phyloP scores from a whole-genome alignment of 108 stramenopile genomes.

The Epipyxis sp. region DNA sequence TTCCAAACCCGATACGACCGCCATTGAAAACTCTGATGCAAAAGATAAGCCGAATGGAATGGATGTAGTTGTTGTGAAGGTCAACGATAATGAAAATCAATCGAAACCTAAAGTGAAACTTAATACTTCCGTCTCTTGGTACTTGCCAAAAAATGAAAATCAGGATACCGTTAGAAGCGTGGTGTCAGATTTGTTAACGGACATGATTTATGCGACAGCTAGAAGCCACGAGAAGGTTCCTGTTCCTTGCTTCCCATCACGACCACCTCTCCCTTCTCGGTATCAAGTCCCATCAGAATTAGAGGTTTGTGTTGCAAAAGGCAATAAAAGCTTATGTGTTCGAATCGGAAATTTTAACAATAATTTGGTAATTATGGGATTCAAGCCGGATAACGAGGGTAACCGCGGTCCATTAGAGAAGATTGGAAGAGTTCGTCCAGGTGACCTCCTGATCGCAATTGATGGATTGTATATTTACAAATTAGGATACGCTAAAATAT shows the following conservation, averaged over 20 bases:
- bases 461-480: slow-evolving; percentile 20
- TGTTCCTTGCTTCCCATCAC: background rate
- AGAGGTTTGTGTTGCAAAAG: slow-evolving; percentile 30
- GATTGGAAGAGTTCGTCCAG: background rate
- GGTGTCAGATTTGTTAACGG: background rate
- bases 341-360: background rate
- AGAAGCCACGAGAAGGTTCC: slow-evolving; percentile 9
- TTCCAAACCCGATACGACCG: background rate
- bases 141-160: background rate
- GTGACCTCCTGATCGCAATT: slow-evolving; percentile 19
- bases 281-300: slow-evolving; percentile 7
- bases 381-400: background rate
- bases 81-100: background rate
- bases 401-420: background rate
- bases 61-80: background rate
- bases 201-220: slow-evolving; percentile 23
- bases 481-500: background rate
- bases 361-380: slow-evolving; percentile 23
- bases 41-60: background rate
- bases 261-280: slow-evolving; percentile 13
- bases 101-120: background rate
- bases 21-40: background rate
- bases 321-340: background rate
- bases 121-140: background rate
- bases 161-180: background rate